These are phyloP conservation scores for Hypsizygus marmoreus DNA, from an alignment of 768 basidiomycete genomes.

Conservation along the genomic window DNA sequence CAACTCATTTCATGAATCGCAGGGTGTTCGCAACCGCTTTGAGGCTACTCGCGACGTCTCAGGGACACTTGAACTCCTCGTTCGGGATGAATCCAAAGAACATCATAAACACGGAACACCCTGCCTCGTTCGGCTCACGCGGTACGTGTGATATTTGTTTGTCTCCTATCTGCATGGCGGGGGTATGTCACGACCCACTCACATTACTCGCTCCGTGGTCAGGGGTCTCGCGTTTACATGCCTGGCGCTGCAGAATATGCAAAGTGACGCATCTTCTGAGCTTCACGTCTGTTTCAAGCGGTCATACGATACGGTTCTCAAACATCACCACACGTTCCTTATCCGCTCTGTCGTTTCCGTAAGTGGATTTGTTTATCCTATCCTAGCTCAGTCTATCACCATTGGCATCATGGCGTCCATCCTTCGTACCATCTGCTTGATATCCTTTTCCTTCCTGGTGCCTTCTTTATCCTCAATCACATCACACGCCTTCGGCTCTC, in stretches of 20 bases:
- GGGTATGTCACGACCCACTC: too few relatives aligned
- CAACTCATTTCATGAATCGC: background rate
- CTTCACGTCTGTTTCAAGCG: slow-evolving; percentile 70
- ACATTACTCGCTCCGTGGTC: slow-evolving; percentile 1
- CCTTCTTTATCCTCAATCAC: too few relatives aligned
- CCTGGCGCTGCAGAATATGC: slow-evolving; percentile 67
- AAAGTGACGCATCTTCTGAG: slow-evolving; percentile 51
- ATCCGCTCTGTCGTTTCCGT: slow-evolving; percentile 67
- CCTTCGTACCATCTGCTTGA: background rate
- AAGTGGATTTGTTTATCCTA: slow-evolving; percentile 22
- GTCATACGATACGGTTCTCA: slow-evolving; percentile 69
- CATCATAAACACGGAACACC: slow-evolving; percentile 51
- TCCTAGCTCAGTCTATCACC: slow-evolving; percentile 15
- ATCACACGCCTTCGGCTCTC: too few relatives aligned
- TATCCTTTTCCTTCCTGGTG: too few relatives aligned
- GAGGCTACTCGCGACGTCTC: slow-evolving; percentile 44
- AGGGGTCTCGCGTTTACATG: slow-evolving; percentile 73
- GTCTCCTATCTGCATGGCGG: too few relatives aligned
- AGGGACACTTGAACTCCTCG: slow-evolving; percentile 61
- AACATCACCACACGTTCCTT: slow-evolving; percentile 66
- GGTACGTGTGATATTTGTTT: slow-evolving; percentile 43
- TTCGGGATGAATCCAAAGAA: slow-evolving; percentile 49
- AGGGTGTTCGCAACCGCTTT: slow-evolving; percentile 70
- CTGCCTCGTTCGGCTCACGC: slow-evolving; percentile 65
- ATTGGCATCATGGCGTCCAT: background rate